Conservation (phyloP, 2,329 filamentous ascomycete species). For the Herpotrichia juniperi region DNA sequence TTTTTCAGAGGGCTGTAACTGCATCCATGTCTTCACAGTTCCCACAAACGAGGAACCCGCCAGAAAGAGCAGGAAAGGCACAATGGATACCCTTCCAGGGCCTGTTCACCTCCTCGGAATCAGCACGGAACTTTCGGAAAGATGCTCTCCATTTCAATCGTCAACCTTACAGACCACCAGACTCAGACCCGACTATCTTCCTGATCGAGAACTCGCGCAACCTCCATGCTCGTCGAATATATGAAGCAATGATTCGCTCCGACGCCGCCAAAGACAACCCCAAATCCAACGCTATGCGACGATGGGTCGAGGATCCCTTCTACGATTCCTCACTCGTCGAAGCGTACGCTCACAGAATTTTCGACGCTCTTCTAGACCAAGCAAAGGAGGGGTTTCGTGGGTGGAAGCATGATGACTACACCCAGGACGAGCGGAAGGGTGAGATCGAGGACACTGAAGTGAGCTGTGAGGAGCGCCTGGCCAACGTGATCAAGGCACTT, state of each 20-base stretch:
- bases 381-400: constrained; percentile 39
- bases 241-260: constrained; percentile 38
- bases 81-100: constrained; percentile 28
- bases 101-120: constrained; percentile 23
- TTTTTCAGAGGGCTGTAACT: constrained; percentile 2
- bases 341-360: constrained; percentile 40
- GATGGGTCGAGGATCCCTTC: constrained; percentile 39
- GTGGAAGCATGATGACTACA: constrained; percentile 44
- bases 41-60: constrained; percentile 2
- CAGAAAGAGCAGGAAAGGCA: constrained; percentile 8
- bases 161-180: constrained; percentile 29
- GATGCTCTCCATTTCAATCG: constrained; percentile 30
- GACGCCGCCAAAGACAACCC: constrained; percentile 38
- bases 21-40: constrained; percentile 9
- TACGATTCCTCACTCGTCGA: constrained; percentile 38
- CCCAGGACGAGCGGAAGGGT: constrained; percentile 40
- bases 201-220: constrained; percentile 25
- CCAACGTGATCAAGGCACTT: constrained; percentile 37
- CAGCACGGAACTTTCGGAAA: constrained; percentile 32
- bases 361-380: constrained; percentile 38
- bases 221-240: constrained; percentile 32
- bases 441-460: constrained; percentile 41
- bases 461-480: constrained; percentile 32
- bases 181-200: constrained; percentile 27
- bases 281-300: constrained; percentile 37